These are phyloP conservation scores for Abortiporus biennis DNA, from an alignment of 1,284 basidiomycete genomes.

Conservation along the genomic window DNA sequence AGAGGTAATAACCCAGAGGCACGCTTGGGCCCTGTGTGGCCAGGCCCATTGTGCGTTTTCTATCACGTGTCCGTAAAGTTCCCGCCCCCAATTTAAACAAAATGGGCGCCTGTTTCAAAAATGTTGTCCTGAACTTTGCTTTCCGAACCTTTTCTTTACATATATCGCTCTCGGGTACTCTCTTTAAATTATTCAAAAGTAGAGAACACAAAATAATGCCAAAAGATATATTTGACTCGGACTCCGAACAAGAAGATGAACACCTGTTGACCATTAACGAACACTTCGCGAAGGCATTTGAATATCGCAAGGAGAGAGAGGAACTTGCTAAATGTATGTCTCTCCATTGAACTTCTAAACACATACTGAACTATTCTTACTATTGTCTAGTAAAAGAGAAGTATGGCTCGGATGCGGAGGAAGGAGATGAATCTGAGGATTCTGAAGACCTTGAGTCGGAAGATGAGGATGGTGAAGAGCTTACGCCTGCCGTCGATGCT, in stretches of 20 bases:
- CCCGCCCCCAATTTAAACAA: neutral
- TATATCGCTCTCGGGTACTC: neutral
- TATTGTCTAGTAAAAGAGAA: conserved; percentile 69
- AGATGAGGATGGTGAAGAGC: conserved; percentile 93
- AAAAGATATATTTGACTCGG: conserved; percentile 38
- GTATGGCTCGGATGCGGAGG: conserved; percentile 69
- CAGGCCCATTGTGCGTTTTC: too few relatives aligned
- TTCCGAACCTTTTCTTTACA: neutral
- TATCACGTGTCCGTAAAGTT: too few relatives aligned
- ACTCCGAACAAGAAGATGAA: conserved; percentile 36
- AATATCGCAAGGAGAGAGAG: conserved; percentile 77
- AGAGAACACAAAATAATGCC: too few relatives aligned
- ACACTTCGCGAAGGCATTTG: conserved; percentile 78
- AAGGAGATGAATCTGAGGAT: conserved; percentile 52
- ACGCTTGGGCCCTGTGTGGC: too few relatives aligned
- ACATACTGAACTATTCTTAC: neutral
- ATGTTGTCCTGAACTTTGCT: neutral
- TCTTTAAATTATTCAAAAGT: neutral
- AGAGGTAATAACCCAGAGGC: neutral
- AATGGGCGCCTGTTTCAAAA: neutral
- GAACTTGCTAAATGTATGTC: conserved; percentile 71
- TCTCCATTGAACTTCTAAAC: neutral
- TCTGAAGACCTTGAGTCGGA: conserved; percentile 81
- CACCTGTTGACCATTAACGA: conserved; percentile 71
- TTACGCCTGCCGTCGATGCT: conserved; percentile 92